Evolutionary conservation across 768 basidiomycete species (phyloP).

Genomic region (Candolleomyces aberdarensis): DNA sequence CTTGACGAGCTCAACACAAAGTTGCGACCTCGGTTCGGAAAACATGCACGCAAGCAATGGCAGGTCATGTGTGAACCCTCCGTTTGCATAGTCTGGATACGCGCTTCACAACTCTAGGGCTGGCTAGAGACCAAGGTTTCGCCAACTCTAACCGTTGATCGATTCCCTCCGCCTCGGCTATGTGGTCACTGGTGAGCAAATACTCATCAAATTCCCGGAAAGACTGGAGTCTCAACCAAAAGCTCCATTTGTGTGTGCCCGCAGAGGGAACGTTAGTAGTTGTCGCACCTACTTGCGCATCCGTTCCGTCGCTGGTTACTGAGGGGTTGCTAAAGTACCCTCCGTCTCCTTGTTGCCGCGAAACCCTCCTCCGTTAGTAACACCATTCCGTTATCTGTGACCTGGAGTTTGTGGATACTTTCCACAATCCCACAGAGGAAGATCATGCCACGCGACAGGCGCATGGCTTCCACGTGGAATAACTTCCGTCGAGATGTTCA

Average conservation of each 20-base stretch:
- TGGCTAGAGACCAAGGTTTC: not conserved
- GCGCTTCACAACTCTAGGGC: too few relatives aligned
- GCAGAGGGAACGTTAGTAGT: not conserved
- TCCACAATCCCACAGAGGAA: not conserved
- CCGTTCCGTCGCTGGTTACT: too few relatives aligned
- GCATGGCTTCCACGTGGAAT: slow-evolving; percentile 10
- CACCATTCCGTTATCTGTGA: too few relatives aligned
- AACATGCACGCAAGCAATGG: too few relatives aligned
- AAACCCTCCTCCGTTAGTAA: too few relatives aligned
- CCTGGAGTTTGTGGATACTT: not conserved
- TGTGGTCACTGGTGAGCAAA: not conserved
- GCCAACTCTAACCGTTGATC: not conserved
- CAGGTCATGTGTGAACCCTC: too few relatives aligned
- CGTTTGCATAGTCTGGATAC: too few relatives aligned
- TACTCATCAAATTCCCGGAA: not conserved
- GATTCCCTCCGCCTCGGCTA: not conserved
- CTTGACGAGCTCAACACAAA: not conserved
- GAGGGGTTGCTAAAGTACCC: too few relatives aligned
- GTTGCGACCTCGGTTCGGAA: not conserved
- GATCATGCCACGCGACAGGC: slow-evolving; percentile 6
- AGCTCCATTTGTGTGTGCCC: not conserved
- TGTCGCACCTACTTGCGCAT: not conserved
- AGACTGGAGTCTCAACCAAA: not conserved
- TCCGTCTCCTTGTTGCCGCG: too few relatives aligned
- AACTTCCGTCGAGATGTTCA: slow-evolving; percentile 5